phyloP scores from a whole-genome alignment of 257 asterid species.

The Pogostemon cablin region DNA sequence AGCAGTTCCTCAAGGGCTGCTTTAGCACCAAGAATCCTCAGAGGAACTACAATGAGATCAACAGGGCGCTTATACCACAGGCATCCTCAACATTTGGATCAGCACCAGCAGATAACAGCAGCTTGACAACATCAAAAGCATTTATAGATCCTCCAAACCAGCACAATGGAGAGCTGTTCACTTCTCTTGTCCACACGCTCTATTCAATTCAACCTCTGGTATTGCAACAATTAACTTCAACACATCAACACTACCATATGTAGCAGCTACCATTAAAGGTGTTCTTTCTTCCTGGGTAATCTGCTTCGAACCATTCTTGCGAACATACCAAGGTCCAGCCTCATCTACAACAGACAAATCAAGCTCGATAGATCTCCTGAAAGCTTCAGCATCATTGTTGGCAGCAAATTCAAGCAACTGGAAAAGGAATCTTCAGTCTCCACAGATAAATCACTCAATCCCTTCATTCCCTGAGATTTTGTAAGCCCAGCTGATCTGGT shows the following conservation, averaged over 20 bases:
- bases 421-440: conserved; percentile 74
- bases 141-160: conserved; percentile 68
- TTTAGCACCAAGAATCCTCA: conserved; percentile 49
- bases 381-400: conserved; percentile 70
- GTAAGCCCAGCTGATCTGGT: conserved; percentile 29
- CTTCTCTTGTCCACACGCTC: conserved; percentile 66
- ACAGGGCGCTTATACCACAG: conserved; percentile 56
- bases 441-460: conserved; percentile 49
- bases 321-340: conserved; percentile 76
- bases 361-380: conserved; percentile 68
- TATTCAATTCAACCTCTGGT: conserved; percentile 86
- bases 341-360: conserved; percentile 76
- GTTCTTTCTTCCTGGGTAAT: conserved; percentile 73
- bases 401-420: conserved; percentile 88
- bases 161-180: conserved; percentile 97
- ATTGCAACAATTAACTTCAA: conserved; percentile 70
- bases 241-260: conserved; percentile 81
- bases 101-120: conserved; percentile 86
- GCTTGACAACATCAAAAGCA: conserved; percentile 54
- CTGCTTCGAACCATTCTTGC: conserved; percentile 70
- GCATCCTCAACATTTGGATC: conserved; percentile 78
- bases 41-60: conserved; percentile 71
- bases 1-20: conserved; percentile 71
- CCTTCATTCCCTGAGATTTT: conserved; percentile 35
- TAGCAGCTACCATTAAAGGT: conserved; percentile 93